Evolutionary conservation across 495 filamentous ascomycete species (phyloP), one percentile per base, ranked within the genome.

Genomic region (Aspergillus bridgeri): DNA sequence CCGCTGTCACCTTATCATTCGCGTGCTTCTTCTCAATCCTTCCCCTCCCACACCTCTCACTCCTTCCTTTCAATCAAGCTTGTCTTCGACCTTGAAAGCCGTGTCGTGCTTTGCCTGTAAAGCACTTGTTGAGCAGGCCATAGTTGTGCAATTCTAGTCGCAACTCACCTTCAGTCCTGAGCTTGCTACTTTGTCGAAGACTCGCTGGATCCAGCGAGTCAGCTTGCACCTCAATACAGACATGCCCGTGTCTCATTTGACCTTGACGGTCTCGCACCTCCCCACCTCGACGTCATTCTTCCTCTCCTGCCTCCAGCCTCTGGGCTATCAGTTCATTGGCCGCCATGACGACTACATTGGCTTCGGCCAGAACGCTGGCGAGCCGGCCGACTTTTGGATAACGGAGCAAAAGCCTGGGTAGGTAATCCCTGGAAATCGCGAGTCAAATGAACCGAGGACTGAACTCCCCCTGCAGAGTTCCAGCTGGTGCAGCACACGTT

Each of bases 261-360:
- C 79, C 57, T 72, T 87, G 46, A 84, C 80, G 21, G 90, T 93
- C 64, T 86, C 83, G 47, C 84, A 92, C 67, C 86, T 94, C 42
- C 84, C 90, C 7, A 85, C 84, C 19, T 87, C 89, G 7, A 86
- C 84, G 45, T 92, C 88, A 1, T 93, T 92, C 76, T 96, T 89
- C 70, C 81, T 92, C 5, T 81, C 86, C 58, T 81, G 90, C 62
- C 75, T 87, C 47, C 85, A 89, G 58, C 89, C 90, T 0, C 76
- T 95, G 19, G 89, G 88, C 20, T 85, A 94, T 55, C 80, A 80
- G 50, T 95, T 83, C 68, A 79, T 92, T 56, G 76, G 74, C 52
- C 71, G 76, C 43, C 72, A 79, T 68, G 74, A 76, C 46, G 74
- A 75, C 11, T 75, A 79, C 53, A 81, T 86, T 63, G 83, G 81